Base-by-base conservation (phyloP, 805 yeast species). In the Yarrowia divulgata region DNA sequence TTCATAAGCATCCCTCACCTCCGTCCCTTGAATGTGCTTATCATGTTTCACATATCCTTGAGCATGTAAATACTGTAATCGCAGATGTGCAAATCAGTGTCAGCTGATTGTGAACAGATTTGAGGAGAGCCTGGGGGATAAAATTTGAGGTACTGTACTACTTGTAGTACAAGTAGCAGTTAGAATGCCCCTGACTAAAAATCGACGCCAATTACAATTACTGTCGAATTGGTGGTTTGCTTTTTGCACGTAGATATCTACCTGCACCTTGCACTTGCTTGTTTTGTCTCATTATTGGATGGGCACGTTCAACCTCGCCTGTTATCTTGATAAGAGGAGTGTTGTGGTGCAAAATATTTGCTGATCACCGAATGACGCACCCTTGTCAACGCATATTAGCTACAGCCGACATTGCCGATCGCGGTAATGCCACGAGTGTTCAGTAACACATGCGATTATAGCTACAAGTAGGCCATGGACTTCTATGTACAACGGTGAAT, bases 271-370 rank as follows among this genome's bases (percentile, higher is more conserved):
- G 18, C 13, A 23, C 14, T 23, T 23, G 32, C 50, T 46, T 46
- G 50, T 23, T 46, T 46, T 46, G 50, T 19, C 32, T 19, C 32
- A 46, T 46, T 46, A 19, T 46, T 16, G 34, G 10, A 19, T 23
- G 29, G 32, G 32, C 32, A 46, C 29, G 29, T 14, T 16, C 16
- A 6, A 23, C 50, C 50, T 34, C 50, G 14, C 50, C 34, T 46
- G 50, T 46, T 46, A 46, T 46, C 50, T 46, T 46, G 50, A 46
- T 46, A 46, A 46, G 50, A 19, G 19, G 16, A 23, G 6, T 13
- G 12, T 19, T 23, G 29, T 23, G 29, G 29, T 23, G 29, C 29
- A 23, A 23, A 23, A 23, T 23, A 23, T 23, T 23, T 46, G 50
- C 23, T 46, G 50, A 23, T 46, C 50, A 5, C 49, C 49, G 34